Evolutionary conservation across 345 rosid genomes (phyloP), one percentile per base, ranked within the genome.

Genomic region (Bruguiera sexangula): DNA sequence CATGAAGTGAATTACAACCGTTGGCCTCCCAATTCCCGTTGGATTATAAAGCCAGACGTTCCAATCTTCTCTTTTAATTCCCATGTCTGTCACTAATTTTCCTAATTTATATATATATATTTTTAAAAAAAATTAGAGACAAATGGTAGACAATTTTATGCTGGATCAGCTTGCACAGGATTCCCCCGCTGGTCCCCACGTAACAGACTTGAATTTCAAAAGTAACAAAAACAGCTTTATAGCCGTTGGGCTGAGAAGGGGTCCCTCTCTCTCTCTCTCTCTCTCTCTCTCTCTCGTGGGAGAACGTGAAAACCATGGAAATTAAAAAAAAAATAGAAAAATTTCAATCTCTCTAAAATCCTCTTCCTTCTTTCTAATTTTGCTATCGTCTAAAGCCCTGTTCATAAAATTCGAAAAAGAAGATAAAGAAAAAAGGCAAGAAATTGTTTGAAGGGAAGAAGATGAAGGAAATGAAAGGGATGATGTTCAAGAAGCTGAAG

Each of bases 391-490:
- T 48, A 36, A 39, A 36, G 65, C 18, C 63, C 31, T 36, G 61
- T 60, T 67, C 65, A 67, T 30, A 30, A 53, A 53, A 22, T 59
- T 30, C 19, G 20, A 62, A 66, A 61, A 55, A 22, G 48, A 22
- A 11, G 32, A 13, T 27, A 13, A 37, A 32, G 52, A 11, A 39
- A n/a, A 6, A 43, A 8, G 22, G 13, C 2, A 56, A 21, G 8
- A 56, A 5, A 2, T 24, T 19, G 22, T 56, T 24, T 54, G 15
- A 24, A 1, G 29, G 18, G 30, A 32, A 69, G 63, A 37, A 53
- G 5, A 93, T 90, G 96, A 91, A 89, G 83, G 86, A 87, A 58
- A 67, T 89, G 89, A 91, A 84, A 73, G 89, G 90, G 69, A 93
- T 80, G 69, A 63, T 91, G 16, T n/a, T 86, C 72, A 91, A 88